Conservation (phyloP, 2,329 filamentous ascomycete species). For the Neospermospora avenae region DNA sequence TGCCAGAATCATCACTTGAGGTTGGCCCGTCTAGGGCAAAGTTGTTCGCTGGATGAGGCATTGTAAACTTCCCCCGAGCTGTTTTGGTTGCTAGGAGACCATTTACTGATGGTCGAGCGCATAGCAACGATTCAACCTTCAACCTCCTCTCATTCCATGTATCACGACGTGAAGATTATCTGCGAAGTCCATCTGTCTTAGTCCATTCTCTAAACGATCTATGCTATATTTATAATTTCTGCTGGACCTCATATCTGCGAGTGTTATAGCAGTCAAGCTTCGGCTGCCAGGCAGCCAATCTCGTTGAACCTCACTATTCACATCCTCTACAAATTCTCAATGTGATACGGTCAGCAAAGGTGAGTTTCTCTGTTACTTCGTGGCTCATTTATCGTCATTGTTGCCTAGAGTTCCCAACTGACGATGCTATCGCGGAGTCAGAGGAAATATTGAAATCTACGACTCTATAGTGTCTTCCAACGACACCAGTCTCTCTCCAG, state of each 20-base stretch:
- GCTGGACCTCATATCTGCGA: neutral
- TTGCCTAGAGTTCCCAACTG: conserved; percentile 13
- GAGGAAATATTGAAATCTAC: conserved; percentile 10
- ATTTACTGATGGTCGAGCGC: conserved; percentile 24
- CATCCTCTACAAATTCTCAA: neutral
- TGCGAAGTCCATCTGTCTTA: conserved; percentile 24
- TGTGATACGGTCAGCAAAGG: neutral
- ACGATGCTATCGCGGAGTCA: neutral
- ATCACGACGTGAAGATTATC: conserved; percentile 12
- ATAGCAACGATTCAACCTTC: conserved; percentile 15
- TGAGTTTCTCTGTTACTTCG: neutral
- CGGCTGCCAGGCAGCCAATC: neutral
- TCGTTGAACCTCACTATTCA: neutral
- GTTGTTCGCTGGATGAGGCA: conserved; percentile 24
- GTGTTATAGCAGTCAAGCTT: neutral
- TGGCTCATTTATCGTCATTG: conserved; percentile 5
- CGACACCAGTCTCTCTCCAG: conserved; percentile 9
- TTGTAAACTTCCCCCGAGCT: conserved; percentile 16
- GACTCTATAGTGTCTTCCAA: conserved; percentile 12
- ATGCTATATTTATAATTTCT: neutral
- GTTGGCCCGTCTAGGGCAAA: conserved; percentile 30
- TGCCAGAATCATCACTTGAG: conserved; percentile 17
- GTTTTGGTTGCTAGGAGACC: conserved; percentile 28
- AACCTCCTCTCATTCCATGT: conserved; percentile 18
- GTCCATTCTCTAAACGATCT: conserved; percentile 24